These are phyloP conservation scores for Podosphaera fusca DNA, from an alignment of 2,329 filamentous ascomycete species.

Conservation along the genomic window DNA sequence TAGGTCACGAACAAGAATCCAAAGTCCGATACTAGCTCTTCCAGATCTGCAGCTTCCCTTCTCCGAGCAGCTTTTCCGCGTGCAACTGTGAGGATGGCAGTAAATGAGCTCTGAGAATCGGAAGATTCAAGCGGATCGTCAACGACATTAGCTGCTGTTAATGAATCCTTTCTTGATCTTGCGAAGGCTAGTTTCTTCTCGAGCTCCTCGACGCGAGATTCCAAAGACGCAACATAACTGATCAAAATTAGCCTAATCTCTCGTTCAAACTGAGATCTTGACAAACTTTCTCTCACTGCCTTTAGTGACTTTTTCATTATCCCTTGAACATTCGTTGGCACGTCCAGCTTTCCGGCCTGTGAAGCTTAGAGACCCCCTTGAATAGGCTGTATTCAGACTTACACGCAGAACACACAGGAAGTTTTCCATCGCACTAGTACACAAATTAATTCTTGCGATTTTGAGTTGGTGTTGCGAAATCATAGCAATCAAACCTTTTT, in stretches of 20 bases:
- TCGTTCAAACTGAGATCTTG: background rate
- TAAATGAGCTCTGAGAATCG: conserved; percentile 40
- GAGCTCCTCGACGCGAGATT: conserved; percentile 70
- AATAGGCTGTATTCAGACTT: background rate
- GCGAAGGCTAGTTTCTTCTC: conserved; percentile 55
- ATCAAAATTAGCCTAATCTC: background rate
- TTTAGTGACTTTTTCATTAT: conserved; percentile 84
- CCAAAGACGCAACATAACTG: conserved; percentile 84
- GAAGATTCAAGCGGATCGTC: conserved; percentile 23
- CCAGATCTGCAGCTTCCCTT: conserved; percentile 65
- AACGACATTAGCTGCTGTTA: conserved; percentile 35
- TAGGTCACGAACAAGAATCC: conserved; percentile 47
- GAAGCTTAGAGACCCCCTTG: background rate
- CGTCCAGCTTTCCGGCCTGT: conserved; percentile 55
- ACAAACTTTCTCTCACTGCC: conserved; percentile 73
- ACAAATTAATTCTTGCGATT: too few species aligned
- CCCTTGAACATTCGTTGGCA: conserved; percentile 70
- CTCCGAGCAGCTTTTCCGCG: conserved; percentile 39
- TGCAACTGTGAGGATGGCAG: conserved; percentile 36
- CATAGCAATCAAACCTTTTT: conserved; percentile 40
- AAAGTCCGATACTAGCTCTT: conserved; percentile 82
- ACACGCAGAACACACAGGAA: conserved; percentile 85
- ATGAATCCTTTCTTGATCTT: conserved; percentile 45
- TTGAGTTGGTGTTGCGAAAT: background rate
- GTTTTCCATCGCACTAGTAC: conserved; percentile 66